Percentiles rank a stretch among this genome's conserved stretches.
phyloP scores from a whole-genome alignment of 441 rosid species.

The Populus hybrid region DNA sequence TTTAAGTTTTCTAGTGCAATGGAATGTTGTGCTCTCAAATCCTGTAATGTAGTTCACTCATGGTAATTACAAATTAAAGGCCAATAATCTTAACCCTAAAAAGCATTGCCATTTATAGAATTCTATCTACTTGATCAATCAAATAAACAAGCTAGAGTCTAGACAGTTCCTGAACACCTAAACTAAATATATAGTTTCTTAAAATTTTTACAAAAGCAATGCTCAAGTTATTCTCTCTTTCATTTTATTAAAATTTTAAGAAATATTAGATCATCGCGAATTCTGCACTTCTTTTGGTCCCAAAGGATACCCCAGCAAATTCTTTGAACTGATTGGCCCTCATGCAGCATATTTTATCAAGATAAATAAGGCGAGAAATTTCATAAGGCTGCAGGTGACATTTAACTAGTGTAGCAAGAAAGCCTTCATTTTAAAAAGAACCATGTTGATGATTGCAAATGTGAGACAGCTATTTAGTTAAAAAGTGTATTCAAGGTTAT shows the following conservation, averaged over 20 bases:
- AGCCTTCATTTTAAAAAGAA: background rate
- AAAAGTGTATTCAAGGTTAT: background rate
- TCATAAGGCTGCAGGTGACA: too few species aligned
- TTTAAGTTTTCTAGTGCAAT: background rate
- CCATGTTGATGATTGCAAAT: background rate
- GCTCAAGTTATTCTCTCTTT: background rate
- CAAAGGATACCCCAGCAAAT: background rate
- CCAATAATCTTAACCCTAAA: background rate
- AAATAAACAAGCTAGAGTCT: background rate
- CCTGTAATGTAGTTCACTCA: background rate
- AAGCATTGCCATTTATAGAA: background rate
- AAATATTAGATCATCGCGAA: background rate
- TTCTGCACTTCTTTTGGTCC: background rate
- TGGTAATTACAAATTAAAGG: background rate
- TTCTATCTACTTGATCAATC: background rate
- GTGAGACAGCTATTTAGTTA: background rate
- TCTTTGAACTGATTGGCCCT: background rate
- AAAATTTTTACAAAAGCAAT: background rate
- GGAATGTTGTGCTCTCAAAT: background rate
- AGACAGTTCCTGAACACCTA: slow-evolving; percentile 3
- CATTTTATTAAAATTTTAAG: background rate
- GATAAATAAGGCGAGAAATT: background rate
- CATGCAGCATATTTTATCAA: background rate
- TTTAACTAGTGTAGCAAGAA: background rate
- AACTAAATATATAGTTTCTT: background rate